Evolutionary conservation across 2,329 filamentous ascomycete species (phyloP), one percentile per base, ranked within the genome.

Genomic region (Trichoderma sp.): DNA sequence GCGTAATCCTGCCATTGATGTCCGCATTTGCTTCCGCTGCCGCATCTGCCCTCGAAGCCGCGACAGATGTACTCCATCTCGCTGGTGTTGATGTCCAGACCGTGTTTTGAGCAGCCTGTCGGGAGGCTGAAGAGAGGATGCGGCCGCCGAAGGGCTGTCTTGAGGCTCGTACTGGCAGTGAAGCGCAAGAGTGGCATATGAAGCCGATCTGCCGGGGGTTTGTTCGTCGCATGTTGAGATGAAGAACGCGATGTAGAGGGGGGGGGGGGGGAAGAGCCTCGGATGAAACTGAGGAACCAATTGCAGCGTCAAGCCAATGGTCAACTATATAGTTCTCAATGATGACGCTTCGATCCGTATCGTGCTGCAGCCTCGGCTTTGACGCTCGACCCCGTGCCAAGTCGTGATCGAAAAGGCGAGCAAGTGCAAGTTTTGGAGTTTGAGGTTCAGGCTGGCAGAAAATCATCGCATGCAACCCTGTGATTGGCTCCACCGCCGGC

Each of bases 151-250:
- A 69, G 41, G 68, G 62, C 28, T 70, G 72, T 58, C 65, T 71
- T 57, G 69, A 28, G 50, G 71, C 63, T 52, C 69, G 72, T 28
- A 69, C 58, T 24, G 74, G 70, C 55, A 78, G 69, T 67, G 76
- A 75, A 60, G 80, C 71, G 71, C 81, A 83, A 57, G 78, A 74
- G 60, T 79, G 78, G 74, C 82, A 83, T 61, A 82, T 68, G 64
- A 78, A 75, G 69, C 76, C 70, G 39, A 77, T 68, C 59, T 72
- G 71, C 24, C 72, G 72, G 15, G 74, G 70, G 41, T 64, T 71
- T 64, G 75, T 72, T 71, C 75, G 74, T 55, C 78, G 78, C 79
- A 82, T 82, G n/a, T 66, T 74, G 45, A 61, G n/a, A 3, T 14
- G 19, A 15, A 28, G 7, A n/a, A 24, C 45, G 51, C 44, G 52